A percentile compares a stretch with the other conserved stretches of the same genome.
Evolutionary conservation across 805 yeast genomes (phyloP).

Genomic region (Yamadazyma akitaensis): DNA sequence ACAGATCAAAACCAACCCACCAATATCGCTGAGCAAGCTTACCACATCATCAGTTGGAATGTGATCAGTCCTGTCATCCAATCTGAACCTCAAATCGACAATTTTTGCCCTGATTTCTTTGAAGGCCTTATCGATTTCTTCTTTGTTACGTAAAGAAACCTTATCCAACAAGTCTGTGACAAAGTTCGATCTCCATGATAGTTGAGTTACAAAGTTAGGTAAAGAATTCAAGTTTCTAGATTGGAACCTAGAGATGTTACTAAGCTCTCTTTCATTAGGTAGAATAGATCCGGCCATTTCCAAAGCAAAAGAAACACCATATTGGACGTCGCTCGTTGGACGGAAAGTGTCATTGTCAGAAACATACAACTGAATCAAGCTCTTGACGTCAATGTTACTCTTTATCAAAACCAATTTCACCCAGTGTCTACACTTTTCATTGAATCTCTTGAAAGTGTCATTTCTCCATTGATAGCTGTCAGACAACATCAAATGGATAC

Average conservation of each 20-base stretch:
- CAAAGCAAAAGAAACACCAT: constrained; percentile 87
- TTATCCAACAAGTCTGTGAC: constrained; percentile 31
- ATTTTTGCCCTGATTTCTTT: constrained; percentile 27
- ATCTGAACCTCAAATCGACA: constrained; percentile 11
- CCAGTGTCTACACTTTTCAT: constrained; percentile 66
- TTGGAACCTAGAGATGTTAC: constrained; percentile 41
- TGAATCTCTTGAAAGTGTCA: constrained; percentile 58
- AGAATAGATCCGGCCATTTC: constrained; percentile 78
- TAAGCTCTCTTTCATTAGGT: constrained; percentile 64
- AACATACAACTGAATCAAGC: constrained; percentile 74
- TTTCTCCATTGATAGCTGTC: constrained; percentile 77
- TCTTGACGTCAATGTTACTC: constrained; percentile 71
- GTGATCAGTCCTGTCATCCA: constrained; percentile 9
- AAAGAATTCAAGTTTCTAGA: constrained; percentile 50
- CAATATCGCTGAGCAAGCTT: constrained; percentile 44
- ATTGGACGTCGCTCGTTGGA: constrained; percentile 43
- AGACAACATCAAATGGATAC: constrained; percentile 56
- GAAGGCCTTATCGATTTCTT: constrained; percentile 27
- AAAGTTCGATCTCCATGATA: constrained; percentile 61
- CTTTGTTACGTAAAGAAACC: constrained; percentile 23
- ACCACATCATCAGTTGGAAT: constrained; percentile 28
- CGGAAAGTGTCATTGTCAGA: constrained; percentile 38
- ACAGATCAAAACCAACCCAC: constrained; percentile 33
- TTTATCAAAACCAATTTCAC: constrained; percentile 51
- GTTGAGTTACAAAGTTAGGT: constrained; percentile 73